Evolutionary conservation across 1,284 basidiomycete genomes (phyloP), one percentile per base, ranked within the genome.

Genomic region (Cutaneotrichosporon dermatis): DNA sequence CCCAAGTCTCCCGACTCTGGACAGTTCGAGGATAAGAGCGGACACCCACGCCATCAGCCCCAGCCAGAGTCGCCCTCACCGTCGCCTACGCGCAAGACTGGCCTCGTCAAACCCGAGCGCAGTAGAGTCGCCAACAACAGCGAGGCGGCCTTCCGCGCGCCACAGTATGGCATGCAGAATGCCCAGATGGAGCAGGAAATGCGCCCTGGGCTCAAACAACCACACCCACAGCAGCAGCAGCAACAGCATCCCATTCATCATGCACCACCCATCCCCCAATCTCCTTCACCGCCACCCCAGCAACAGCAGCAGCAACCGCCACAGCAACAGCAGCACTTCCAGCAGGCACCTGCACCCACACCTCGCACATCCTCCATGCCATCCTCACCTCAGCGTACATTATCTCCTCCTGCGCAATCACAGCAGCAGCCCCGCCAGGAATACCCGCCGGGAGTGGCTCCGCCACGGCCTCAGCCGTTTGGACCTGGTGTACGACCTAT

Each of bases 81-180:
- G 35, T 54, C 51, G 45, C 60, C 59, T 34, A 54, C 40, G 11
- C 55, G 51, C 57, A 74, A 75, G 57, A 68, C 64, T 6, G 70
- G 73, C 41, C 64, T 78, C 48, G 71, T 62, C 11, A 77, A 77
- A 62, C 75, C 75, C 6, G 77, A 76, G 58, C 66, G 72, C 54
- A 67, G 67, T 40, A 68, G 79, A 33, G 68, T 67, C 80, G 54
- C 83, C 5, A 60, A 90, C 50, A 82, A 86, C 43, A 55, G 49
- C 54, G 94, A 96, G 78, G 90, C 86, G 78, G 86, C 91, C 4
- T 85, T 96, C 64, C 86, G 87, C 64, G 87, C 89, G 8, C 90
- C 92, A 16, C 89, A 90, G 70, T 97, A 95, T 73, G 92, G 93
- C 67, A 87, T 90, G 83, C 93, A 96, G 74, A 89, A 91, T 74